Conservation (phyloP, 306 rosid genomes). For the Ormosia emarginata region DNA sequence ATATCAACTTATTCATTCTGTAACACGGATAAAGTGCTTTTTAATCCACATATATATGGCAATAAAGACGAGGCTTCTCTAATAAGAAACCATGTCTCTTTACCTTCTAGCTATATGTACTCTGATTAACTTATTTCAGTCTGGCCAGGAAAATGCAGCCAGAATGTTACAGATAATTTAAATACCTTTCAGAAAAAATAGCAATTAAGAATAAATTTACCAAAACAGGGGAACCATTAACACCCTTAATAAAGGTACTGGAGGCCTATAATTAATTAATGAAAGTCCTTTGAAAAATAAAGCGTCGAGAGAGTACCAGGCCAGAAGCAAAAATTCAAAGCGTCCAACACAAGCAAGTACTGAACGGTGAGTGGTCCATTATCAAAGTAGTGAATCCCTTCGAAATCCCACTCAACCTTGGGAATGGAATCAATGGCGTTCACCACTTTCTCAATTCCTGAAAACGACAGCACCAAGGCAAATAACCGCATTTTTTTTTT, state of each 20-base stretch:
- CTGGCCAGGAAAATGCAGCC: not conserved
- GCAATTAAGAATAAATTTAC: not conserved
- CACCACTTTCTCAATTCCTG: conserved; percentile 87
- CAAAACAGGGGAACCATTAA: conserved; percentile 15
- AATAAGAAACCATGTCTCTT: not conserved
- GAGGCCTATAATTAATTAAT: not conserved
- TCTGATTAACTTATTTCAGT: not conserved
- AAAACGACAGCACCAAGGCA: not conserved
- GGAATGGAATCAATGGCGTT: conserved; percentile 66
- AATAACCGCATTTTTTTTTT: not conserved
- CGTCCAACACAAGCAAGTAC: conserved; percentile 82
- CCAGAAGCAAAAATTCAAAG: conserved; percentile 97
- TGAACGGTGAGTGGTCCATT: conserved; percentile 93
- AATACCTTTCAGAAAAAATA: not conserved
- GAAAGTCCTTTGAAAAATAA: not conserved
- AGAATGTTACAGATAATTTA: not conserved
- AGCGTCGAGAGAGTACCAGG: conserved; percentile 48
- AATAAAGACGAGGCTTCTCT: not conserved
- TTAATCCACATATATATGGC: not conserved
- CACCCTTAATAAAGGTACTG: not conserved
- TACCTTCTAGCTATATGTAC: not conserved
- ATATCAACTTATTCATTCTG: not conserved
- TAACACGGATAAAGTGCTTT: not conserved
- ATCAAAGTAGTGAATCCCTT: conserved; percentile 96
- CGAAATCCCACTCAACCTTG: conserved; percentile 88